Conservation (phyloP, 257 asterid species). For the Nicotiana paniculata region DNA sequence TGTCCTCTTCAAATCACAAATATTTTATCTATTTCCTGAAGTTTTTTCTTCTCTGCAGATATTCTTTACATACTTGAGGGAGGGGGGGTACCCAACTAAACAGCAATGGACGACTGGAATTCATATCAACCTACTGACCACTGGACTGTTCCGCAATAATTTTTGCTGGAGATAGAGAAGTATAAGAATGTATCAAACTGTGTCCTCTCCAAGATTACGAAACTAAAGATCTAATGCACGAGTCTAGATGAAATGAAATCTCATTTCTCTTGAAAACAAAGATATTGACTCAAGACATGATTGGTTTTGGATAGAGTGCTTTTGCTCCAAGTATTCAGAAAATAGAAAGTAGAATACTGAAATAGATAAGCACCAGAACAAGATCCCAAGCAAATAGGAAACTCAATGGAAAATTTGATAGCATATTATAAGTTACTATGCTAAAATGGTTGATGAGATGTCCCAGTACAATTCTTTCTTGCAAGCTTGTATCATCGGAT, state of each 20-base stretch:
- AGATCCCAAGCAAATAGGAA: background rate
- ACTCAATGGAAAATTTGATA: constrained; percentile 13
- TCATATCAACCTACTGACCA: background rate
- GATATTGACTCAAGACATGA: background rate
- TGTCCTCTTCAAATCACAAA: too few species aligned
- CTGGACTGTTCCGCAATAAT: background rate
- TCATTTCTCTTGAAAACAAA: background rate
- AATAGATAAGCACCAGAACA: background rate
- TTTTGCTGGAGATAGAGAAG: background rate
- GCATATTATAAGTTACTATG: constrained; percentile 41
- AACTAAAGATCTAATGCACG: background rate
- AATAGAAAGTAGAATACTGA: background rate
- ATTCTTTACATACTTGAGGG: background rate
- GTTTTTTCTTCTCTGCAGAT: background rate
- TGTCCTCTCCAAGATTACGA: background rate
- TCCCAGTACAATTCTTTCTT: constrained; percentile 47
- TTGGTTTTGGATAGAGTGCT: background rate
- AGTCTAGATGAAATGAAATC: background rate
- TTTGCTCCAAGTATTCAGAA: background rate
- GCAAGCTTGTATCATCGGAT: constrained; percentile 36
- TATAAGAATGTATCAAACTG: background rate
- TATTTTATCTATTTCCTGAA: background rate
- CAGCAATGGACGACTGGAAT: background rate
- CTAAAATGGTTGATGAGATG: constrained; percentile 31
- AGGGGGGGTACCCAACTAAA: background rate